These are phyloP conservation scores for Coemansia sp. DNA, from an alignment of 192 early-diverging fungal genomes.

Conservation along the genomic window DNA sequence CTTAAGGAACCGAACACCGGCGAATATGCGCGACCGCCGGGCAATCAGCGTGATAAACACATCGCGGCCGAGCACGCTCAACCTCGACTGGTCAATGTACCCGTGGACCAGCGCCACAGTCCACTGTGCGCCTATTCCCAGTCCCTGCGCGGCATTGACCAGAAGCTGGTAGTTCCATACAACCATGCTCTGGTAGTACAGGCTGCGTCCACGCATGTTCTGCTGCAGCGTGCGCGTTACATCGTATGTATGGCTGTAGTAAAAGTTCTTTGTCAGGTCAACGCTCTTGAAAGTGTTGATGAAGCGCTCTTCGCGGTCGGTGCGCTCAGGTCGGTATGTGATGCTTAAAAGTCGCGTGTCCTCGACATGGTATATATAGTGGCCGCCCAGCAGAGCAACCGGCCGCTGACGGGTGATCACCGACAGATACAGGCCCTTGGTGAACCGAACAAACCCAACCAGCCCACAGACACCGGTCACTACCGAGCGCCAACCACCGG, in stretches of 20 bases:
- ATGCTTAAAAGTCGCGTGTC: constrained; percentile 79
- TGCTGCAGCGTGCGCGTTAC: constrained; percentile 86
- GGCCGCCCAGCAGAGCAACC: constrained; percentile 91
- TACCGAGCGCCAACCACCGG: constrained; percentile 55
- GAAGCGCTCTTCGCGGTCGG: constrained; percentile 73
- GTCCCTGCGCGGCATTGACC: constrained; percentile 44
- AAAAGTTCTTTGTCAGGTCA: constrained; percentile 93
- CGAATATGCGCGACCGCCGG: constrained; percentile 88
- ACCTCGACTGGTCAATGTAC: constrained; percentile 95
- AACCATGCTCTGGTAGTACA: constrained; percentile 80
- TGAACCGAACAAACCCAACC: constrained; percentile 82
- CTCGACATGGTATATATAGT: constrained; percentile 95
- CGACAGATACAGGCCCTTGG: constrained; percentile 90
- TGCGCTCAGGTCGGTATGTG: constrained; percentile 66
- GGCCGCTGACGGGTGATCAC: constrained; percentile 78
- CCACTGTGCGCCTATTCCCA: constrained; percentile 40
- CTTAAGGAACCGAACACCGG: constrained; percentile 94
- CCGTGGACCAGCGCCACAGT: constrained; percentile 75
- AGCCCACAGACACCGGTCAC: constrained; percentile 30
- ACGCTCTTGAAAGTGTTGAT: constrained; percentile 87
- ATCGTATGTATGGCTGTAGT: constrained; percentile 97
- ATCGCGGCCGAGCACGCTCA: constrained; percentile 88
- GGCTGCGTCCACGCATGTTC: constrained; percentile 53
- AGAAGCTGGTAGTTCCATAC: constrained; percentile 87
- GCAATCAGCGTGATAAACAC: constrained; percentile 94